Evolutionary conservation across 768 basidiomycete genomes (phyloP), one percentile per base, ranked within the genome.

Genomic region (Astraeus odoratus): DNA sequence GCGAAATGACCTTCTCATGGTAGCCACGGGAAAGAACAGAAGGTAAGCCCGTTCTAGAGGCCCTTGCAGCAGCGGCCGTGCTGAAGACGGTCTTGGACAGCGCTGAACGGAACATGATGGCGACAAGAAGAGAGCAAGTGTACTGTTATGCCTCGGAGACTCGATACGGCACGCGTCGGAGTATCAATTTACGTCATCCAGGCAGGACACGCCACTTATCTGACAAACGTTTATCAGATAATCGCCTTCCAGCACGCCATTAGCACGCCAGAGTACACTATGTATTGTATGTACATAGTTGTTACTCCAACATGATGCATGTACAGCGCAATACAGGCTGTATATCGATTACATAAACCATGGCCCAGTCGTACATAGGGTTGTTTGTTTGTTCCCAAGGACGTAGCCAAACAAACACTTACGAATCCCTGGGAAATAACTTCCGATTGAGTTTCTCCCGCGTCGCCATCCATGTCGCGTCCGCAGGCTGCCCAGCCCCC

Each of bases 1-100:
- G 96, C 20, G 89, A 86, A 52, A 94, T 91, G 40, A 98, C 95
- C 59, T 97, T 96, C 65, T 94, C 91, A 61, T 97, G 94, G 62
- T 97, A 97, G 4, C 71, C 74, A 57, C 93, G 81, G 55, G 75
- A 70, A 43, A 76, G 63, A 16, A 76, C 58, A n/a, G 83, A 79
- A 3, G 73, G 65, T 9, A 74, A 43, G 22, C 67, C 58, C 25
- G 69, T 53, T 44, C 69, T 70, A 24, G 69, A 50, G 34, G 67
- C 55, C 42, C 52, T 65, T 29, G 73, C 67, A 51, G 76, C 73
- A 47, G 77, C 65, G 53, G 70, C 64, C 49, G 55, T 48, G 54
- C 64, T 65, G 59, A 77, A 63, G 34, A 78, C 51, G 38, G 79
- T 59, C 54, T 71, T 78, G 55, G 75, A 60, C 53, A 83, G 50